Percentiles rank a stretch among this genome's conserved stretches.
phyloP scores from a whole-genome alignment of 2,329 filamentous ascomycete species.

The Calonectria honghensis region DNA sequence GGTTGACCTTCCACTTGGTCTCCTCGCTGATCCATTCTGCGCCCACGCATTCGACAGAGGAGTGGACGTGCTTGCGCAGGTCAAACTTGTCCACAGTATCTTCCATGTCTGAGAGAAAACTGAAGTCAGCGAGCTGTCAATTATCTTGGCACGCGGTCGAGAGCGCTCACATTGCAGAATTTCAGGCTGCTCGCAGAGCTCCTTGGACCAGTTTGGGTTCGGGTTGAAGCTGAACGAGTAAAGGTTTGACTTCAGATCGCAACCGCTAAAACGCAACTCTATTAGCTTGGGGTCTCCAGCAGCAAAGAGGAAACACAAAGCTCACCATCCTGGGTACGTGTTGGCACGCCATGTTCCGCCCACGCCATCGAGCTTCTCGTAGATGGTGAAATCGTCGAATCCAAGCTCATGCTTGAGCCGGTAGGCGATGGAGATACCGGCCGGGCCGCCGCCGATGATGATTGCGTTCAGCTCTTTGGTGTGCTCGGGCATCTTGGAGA shows the following conservation, averaged over 20 bases:
- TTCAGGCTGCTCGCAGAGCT: slow-evolving; percentile 42
- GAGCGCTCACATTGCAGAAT: slow-evolving; percentile 39
- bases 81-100: slow-evolving; percentile 50
- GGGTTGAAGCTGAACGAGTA: slow-evolving; percentile 47
- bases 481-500: slow-evolving; percentile 35
- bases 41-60: slow-evolving; percentile 47
- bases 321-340: slow-evolving; percentile 46
- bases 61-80: slow-evolving; percentile 49
- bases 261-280: slow-evolving; percentile 32
- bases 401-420: slow-evolving; percentile 48
- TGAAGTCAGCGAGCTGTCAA: slow-evolving; percentile 7
- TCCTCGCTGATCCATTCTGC: slow-evolving; percentile 48
- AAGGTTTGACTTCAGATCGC: slow-evolving; percentile 44
- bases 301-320: not conserved
- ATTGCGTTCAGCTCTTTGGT: slow-evolving; percentile 43
- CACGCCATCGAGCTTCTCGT: slow-evolving; percentile 48
- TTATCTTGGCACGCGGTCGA: too few species aligned
- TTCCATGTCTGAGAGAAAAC: slow-evolving; percentile 40
- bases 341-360: slow-evolving; percentile 51
- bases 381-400: slow-evolving; percentile 50
- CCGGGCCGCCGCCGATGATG: slow-evolving; percentile 51
- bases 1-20: slow-evolving; percentile 46
- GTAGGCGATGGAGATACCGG: slow-evolving; percentile 49
- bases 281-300: not conserved
- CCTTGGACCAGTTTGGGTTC: slow-evolving; percentile 44